Conservation (phyloP, 306 rosid genomes). For the Ochetophila trinervis region DNA sequence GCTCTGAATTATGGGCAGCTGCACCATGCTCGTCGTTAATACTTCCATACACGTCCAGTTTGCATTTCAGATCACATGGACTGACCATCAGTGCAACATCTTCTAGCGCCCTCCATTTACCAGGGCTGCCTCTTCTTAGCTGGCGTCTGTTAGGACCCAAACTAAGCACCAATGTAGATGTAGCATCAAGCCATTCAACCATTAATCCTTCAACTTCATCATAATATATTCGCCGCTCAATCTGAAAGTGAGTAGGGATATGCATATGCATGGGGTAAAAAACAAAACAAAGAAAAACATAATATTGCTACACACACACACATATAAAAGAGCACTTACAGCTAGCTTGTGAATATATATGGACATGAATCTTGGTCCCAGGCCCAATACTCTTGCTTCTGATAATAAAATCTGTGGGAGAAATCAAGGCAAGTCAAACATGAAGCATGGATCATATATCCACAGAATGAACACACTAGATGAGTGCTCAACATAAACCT, state of each 20-base stretch:
- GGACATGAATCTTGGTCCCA: conserved; percentile 94
- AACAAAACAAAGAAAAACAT: not conserved
- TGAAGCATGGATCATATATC: conserved; percentile 19
- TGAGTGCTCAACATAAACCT: not conserved
- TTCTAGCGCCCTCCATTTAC: conserved; percentile 65
- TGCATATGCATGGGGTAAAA: not conserved
- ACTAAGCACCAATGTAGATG: conserved; percentile 79
- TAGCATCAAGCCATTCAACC: conserved; percentile 79
- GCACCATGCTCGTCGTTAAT: conserved; percentile 18
- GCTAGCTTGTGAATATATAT: conserved; percentile 75
- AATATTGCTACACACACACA: not conserved
- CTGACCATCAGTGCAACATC: conserved; percentile 52
- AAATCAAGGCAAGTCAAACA: conserved; percentile 5
- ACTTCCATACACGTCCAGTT: conserved; percentile 25
- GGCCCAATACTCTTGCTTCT: conserved; percentile 82
- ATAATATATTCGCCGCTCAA: conserved; percentile 79
- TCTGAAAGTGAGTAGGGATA: conserved; percentile 37
- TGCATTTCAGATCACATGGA: conserved; percentile 45
- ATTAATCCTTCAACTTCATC: conserved; percentile 77
- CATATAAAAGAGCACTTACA: conserved; percentile 55
- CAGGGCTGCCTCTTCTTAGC: conserved; percentile 44
- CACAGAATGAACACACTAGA: not conserved
- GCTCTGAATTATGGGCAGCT: conserved; percentile 18
- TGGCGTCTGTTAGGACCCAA: conserved; percentile 42
- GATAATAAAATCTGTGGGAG: conserved; percentile 62